phyloP scores from a whole-genome alignment of 192 early-diverging fungal genomes.

The Coemansia asiatica region DNA sequence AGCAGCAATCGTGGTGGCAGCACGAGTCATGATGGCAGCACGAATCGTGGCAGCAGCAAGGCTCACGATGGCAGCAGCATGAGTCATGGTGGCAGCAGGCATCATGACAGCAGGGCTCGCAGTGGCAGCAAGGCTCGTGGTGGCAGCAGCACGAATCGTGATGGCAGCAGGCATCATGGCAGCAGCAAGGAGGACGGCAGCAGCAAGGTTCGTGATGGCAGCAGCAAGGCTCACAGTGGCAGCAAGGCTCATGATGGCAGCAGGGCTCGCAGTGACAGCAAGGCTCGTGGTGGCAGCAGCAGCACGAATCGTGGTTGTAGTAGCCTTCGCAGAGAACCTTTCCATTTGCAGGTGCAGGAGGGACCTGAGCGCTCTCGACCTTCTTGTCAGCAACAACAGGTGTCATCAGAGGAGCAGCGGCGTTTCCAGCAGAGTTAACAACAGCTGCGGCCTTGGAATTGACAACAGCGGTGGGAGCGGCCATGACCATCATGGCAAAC shows the following conservation, averaged over 20 bases:
- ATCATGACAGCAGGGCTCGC: conserved; percentile 4
- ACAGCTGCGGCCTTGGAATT: conserved; percentile 10
- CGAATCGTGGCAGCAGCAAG: conserved; percentile 18
- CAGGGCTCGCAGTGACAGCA: conserved; percentile 14
- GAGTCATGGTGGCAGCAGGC: conserved; percentile 28
- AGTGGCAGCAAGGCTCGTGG: conserved; percentile 27
- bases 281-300: conserved; percentile 16
- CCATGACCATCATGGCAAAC: conserved; percentile 51
- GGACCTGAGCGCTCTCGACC: background rate
- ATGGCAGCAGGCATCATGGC: conserved; percentile 19
- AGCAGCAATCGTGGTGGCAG: conserved; percentile 24
- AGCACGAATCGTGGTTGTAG: conserved; percentile 19
- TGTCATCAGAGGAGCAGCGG: conserved; percentile 10
- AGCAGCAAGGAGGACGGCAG: conserved; percentile 10
- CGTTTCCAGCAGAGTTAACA: background rate
- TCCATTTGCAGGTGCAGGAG: conserved; percentile 7
- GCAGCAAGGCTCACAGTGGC: conserved; percentile 14
- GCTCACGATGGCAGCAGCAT: conserved; percentile 21
- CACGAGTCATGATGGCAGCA: conserved; percentile 3
- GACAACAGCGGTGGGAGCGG: conserved; percentile 19
- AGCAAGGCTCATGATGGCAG: conserved; percentile 12
- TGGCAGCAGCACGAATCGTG: conserved; percentile 25
- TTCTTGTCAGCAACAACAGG: conserved; percentile 6
- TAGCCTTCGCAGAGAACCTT: conserved; percentile 33
- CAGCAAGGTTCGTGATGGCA: conserved; percentile 19